Evolutionary conservation across 2,329 filamentous ascomycete species (phyloP).

Genomic region (Rutstroemia sp.): DNA sequence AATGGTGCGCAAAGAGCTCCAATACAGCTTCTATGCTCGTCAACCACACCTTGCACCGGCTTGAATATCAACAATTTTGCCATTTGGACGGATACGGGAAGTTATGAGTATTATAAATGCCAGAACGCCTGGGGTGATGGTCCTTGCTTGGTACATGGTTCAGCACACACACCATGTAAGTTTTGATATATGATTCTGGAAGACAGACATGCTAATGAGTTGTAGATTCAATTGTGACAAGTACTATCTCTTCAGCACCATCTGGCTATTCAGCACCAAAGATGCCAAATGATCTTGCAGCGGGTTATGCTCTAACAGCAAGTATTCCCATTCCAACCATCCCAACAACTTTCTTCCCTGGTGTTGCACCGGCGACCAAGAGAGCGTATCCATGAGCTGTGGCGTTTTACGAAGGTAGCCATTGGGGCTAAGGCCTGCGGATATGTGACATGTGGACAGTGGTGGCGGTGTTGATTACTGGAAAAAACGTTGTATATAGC

Average conservation of each 20-base stretch:
- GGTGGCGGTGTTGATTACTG: not conserved
- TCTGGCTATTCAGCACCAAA: constrained; percentile 11
- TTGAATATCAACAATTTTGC: constrained; percentile 30
- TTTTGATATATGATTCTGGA: not conserved
- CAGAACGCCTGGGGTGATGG: constrained; percentile 9
- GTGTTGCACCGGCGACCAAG: constrained; percentile 10
- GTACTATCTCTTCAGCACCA: constrained; percentile 4
- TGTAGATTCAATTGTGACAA: constrained; percentile 2
- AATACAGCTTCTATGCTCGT: constrained; percentile 29
- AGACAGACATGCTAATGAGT: not conserved
- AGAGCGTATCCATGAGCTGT: constrained; percentile 4
- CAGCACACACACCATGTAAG: constrained; percentile 7
- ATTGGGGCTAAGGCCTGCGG: not conserved
- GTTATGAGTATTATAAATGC: constrained; percentile 6
- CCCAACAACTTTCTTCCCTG: constrained; percentile 14
- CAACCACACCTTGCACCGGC: constrained; percentile 23
- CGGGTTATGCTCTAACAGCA: constrained; percentile 5
- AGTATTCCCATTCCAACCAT: constrained; percentile 11
- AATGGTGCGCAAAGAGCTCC: constrained; percentile 27
- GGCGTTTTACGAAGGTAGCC: not conserved
- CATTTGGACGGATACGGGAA: constrained; percentile 29
- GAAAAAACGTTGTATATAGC: too few relatives aligned
- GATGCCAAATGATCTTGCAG: constrained; percentile 10
- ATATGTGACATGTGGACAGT: not conserved
- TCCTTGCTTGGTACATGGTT: constrained; percentile 1